Conservation (phyloP, 2,329 filamentous ascomycete genomes). For the Daldinia sp. region DNA sequence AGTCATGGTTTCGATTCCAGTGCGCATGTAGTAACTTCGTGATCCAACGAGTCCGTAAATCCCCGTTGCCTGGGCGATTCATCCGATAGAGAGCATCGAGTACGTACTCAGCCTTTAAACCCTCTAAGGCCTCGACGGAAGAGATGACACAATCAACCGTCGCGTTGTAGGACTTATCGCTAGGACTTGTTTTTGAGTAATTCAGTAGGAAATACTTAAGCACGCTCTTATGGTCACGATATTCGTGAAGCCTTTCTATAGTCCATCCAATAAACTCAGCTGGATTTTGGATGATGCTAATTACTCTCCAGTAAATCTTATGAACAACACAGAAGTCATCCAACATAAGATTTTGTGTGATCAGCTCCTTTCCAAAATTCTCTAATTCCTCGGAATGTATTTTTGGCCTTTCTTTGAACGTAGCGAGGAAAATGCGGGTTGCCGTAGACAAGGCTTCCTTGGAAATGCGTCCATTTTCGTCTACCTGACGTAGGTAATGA, state of each 20-base stretch:
- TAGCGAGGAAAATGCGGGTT: conserved; percentile 46
- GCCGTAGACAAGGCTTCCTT: conserved; percentile 36
- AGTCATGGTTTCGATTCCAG: conserved; percentile 46
- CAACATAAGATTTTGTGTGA: conserved; percentile 43
- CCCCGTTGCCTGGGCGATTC: conserved; percentile 24
- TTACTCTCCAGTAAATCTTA: conserved; percentile 47
- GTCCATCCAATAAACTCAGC: conserved; percentile 45
- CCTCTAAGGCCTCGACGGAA: conserved; percentile 45
- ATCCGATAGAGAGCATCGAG: conserved; percentile 44
- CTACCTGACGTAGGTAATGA: conserved; percentile 35
- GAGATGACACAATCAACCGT: conserved; percentile 47
- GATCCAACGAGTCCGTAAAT: conserved; percentile 49
- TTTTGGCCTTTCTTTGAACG: conserved; percentile 39
- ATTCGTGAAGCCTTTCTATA: conserved; percentile 44
- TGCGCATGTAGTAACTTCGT: conserved; percentile 49
- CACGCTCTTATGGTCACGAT: conserved; percentile 44
- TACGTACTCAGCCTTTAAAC: conserved; percentile 43
- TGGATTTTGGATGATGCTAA: conserved; percentile 38
- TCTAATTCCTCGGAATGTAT: conserved; percentile 20
- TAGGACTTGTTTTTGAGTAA: conserved; percentile 43
- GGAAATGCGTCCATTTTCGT: conserved; percentile 7
- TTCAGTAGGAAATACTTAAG: conserved; percentile 48
- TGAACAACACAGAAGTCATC: conserved; percentile 36
- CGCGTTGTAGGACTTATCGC: conserved; percentile 32
- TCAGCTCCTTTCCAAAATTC: conserved; percentile 42